Evolutionary conservation across 2,329 filamentous ascomycete genomes (phyloP), one percentile per base, ranked within the genome.

Genomic region (Lachnellula suecica): DNA sequence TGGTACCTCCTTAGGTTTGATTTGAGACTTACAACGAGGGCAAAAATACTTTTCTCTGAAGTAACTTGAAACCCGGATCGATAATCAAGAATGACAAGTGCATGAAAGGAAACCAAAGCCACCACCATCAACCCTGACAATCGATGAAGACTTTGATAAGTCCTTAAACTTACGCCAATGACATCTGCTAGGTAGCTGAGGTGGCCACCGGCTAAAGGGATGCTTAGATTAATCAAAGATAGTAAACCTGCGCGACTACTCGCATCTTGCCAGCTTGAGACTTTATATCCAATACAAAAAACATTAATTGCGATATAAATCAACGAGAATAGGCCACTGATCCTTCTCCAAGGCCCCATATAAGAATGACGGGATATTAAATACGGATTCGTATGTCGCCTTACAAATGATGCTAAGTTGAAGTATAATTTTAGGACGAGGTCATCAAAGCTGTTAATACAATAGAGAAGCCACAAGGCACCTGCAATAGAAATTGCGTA

Each of bases 201-300:
- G 47, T 63, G 53, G 23, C 51, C 53, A 19, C 54, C 58, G 9
- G 35, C 31, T 27, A 63, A 59, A 10, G 63, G 52, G 20, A 46
- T 51, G 11, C 56, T 59, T 17, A 57, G 31, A 45, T 59, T 62
- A 17, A 62, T 54, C 24, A 57, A 20, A 10, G 49, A 37, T n/a
- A 62, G 52, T 23, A 37, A 49, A 29, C 44, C 58, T 17, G 56
- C 58, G 49, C 43, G 47, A 74, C 67, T 63, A 70, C 66, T 35
- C 17, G 43, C 53, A 49, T 59, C 1, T 22, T 34, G 47, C 37
- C 47, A 52, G 13, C 45, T 56, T 13, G 37, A 43, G 43, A 44
- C 20, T 23, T 19, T 44, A 44, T 53, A 56, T 17, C 42, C 23
- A 20, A 58, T 25, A 41, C 31, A 55, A 50, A 5, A 58, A 51